Base-by-base conservation (phyloP, 495 filamentous ascomycete genomes). In the Penicillium crystallinum region DNA sequence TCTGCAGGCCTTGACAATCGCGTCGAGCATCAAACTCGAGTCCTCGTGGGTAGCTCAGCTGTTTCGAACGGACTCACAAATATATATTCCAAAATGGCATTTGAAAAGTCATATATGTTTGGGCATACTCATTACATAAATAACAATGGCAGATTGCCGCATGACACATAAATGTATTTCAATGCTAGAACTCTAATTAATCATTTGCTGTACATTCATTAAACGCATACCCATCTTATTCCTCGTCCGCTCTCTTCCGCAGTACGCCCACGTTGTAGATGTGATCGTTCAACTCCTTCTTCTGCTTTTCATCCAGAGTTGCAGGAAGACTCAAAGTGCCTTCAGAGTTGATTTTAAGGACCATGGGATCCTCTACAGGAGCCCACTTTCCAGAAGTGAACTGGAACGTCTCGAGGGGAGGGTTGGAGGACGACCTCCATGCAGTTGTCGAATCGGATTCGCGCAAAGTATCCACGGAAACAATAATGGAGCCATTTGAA, bases 231-330 rank as follows among this genome's bases (percentile, higher is more conserved):
- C 11, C 27, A 17, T 19, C 45, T 44, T 56, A 62, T 22, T 74
- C 66, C 15, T 69, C 54, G 6, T 39, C 48, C 56, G n/a, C 53
- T 44, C 53, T 79, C 74, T 95, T 97, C 44, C 91, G 77, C 44
- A 96, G 72, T 51, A 82, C 84, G 42, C 82, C 85, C 41, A 90
- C 68, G 2, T 75, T 74, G 68, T 96, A 96, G 46, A 96, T 54
- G 0, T 84, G 67, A 40, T 82, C 70, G 44, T 69, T 68, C 23
- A 78, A 40, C 42, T 58, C 58, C 37, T 64, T 63, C 41, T 56
- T 55, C 36, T 61, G 42, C 49, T 77, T 71, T 31, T 57, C 53
- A 17, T 69, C 62, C 39, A 80, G 23, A 23, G 49, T 57, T 14
- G 63, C 44, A 31, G 60, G 19, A 17, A 75, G 49, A 31, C 51